Evolutionary conservation across 805 yeast species (phyloP), one percentile per base, ranked within the genome.

Genomic region (Yarrowia alimentaria): DNA sequence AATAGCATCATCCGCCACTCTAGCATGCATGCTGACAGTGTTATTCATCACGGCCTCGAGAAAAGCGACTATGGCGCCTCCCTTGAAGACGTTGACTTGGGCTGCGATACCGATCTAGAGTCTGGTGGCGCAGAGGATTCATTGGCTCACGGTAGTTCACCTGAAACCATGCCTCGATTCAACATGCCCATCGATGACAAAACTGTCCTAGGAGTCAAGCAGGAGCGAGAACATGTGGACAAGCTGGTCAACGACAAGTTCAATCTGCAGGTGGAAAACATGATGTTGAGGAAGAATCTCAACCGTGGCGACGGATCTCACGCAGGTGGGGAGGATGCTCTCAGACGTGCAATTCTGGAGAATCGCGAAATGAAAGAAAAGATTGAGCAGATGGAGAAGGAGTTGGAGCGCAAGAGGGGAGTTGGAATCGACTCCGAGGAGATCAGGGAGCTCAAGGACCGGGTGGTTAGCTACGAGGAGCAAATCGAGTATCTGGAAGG

Each of bases 201-300:
- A 16, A n/a, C 43, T 1, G 43, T 37, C n/a, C 22, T 40, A 11
- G 50, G 50, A 4, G 50, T 31, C 13, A 43, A 43, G 11, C 50
- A 43, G 30, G 50, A 43, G n/a, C 28, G 50, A 4, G 50, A 33
- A 0, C 50, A 43, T 3, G 50, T 43, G 11, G 50, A 43, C 37
- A 43, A 43, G 16, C 37, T 43, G 11, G 30, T 21, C 50, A 43
- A 43, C 37, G 50, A 43, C 20, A 43, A 43, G 37, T 43, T 30
- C 22, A 24, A 43, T 9, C 37, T 43, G 13, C 37, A 30, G 37
- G 30, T 43, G 14, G 37, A 43, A 12, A 43, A 43, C 26, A 30
- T 30, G 35, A 21, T 30, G 30, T 22, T 43, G 22, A 20, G 50
- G 6, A 24, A 43, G 16, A 30, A 43, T 10, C 22, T 30, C 12